Percentiles rank a stretch among this genome's conserved stretches.
Evolutionary conservation across 2,329 filamentous ascomycete species (phyloP).

Genomic region (Pseudocercospora fuligena): DNA sequence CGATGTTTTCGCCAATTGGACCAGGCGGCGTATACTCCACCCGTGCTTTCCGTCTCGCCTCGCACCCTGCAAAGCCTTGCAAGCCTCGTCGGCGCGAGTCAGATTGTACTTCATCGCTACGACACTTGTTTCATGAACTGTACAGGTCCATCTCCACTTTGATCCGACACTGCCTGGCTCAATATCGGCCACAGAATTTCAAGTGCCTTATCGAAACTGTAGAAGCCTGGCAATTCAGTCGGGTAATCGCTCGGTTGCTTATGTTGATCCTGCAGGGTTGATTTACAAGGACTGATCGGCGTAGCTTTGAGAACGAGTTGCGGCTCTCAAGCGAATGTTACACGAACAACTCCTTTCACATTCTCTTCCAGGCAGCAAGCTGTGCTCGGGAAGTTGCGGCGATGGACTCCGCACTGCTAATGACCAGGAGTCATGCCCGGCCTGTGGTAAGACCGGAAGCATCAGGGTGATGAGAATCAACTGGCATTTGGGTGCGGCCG

Average conservation of each 20-base stretch:
- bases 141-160: neutral
- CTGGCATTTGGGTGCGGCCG: too few relatives aligned
- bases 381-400: too few relatives aligned
- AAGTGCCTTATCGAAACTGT: neutral
- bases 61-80: neutral
- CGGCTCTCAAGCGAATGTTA: too few relatives aligned
- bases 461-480: too few relatives aligned
- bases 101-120: neutral
- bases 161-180: neutral
- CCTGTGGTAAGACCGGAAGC: too few relatives aligned
- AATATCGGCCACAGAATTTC: neutral
- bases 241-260: neutral
- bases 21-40: neutral
- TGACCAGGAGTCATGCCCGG: too few relatives aligned
- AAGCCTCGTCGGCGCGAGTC: neutral
- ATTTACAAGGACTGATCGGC: neutral
- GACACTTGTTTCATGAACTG: neutral
- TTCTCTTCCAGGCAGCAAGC: too few relatives aligned
- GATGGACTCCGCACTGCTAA: too few relatives aligned
- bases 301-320: neutral
- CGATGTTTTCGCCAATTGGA: neutral
- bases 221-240: neutral
- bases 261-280: neutral
- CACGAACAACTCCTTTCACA: too few relatives aligned
- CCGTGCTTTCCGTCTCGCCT: neutral